Conservation (phyloP, 352 stramenopile genomes). For the Globisporangium rhizosaccharum region DNA sequence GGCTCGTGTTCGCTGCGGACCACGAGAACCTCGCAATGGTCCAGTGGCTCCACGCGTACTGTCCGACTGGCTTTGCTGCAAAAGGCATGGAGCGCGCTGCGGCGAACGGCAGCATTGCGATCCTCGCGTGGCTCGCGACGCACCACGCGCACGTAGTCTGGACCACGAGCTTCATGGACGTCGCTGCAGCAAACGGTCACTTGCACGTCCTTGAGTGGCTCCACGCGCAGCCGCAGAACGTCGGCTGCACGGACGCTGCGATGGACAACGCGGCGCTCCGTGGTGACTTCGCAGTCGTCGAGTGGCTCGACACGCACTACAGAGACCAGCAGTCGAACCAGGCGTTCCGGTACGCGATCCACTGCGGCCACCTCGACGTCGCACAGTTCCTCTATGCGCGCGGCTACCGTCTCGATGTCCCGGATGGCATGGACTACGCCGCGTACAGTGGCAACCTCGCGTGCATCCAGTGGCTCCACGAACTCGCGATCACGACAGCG, state of each 20-base stretch:
- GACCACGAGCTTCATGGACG: constrained; percentile 12
- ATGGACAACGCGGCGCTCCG: constrained; percentile 21
- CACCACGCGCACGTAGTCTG: constrained; percentile 10
- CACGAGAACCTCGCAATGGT: constrained; percentile 13
- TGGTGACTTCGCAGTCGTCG: constrained; percentile 16
- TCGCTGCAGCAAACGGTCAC: constrained; percentile 7
- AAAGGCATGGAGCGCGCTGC: constrained; percentile 16
- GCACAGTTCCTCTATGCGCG: constrained; percentile 11
- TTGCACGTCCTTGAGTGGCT: constrained; percentile 14
- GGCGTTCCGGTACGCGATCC: constrained; percentile 9
- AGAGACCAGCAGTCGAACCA: constrained; percentile 8
- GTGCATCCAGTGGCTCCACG: constrained; percentile 15
- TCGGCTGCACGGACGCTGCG: constrained; percentile 11
- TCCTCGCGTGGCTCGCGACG: constrained; percentile 9
- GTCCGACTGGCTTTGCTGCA: constrained; percentile 4
- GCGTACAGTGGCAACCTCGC: constrained; percentile 9
- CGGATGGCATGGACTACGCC: constrained; percentile 11
- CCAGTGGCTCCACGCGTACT: constrained; percentile 16
- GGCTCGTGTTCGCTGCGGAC: constrained; percentile 6
- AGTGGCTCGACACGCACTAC: constrained; percentile 15
- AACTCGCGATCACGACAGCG: constrained; percentile 1
- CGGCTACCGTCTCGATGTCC: constrained; percentile 2
- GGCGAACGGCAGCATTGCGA: constrained; percentile 3
- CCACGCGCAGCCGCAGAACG: constrained; percentile 6
- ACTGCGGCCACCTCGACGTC: constrained; percentile 9